Evolutionary conservation across 257 asterid species (phyloP).

Genomic region (Ophiorrhiza pumila): DNA sequence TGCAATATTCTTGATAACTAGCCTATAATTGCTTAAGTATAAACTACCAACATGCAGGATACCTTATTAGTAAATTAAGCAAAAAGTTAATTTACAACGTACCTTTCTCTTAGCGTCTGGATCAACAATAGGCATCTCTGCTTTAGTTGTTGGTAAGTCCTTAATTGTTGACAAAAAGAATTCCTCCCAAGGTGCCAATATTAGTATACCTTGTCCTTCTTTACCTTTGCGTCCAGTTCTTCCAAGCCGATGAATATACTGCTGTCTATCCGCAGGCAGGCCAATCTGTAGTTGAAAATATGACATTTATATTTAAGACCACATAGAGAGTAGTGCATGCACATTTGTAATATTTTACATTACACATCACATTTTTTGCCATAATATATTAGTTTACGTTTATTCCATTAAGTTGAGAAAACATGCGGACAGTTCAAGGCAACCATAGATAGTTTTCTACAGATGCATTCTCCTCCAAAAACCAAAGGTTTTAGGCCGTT

Average conservation of each 20-base stretch:
- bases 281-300: slow-evolving; percentile 53
- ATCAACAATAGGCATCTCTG: slow-evolving; percentile 67
- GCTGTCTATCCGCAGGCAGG: slow-evolving; percentile 87
- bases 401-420: no score
- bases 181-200: slow-evolving; percentile 99
- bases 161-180: slow-evolving; percentile 70
- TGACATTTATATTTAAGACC: slow-evolving; percentile 5
- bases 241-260: slow-evolving; percentile 90
- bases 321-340: not conserved
- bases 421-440: no score
- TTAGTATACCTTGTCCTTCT: slow-evolving; percentile 82
- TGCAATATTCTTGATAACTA: not conserved
- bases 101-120: slow-evolving; percentile 82
- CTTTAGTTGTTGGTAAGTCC: slow-evolving; percentile 80
- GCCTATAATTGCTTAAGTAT: not conserved
- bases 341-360: not conserved
- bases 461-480: no score
- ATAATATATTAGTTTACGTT: no score
- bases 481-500: no score
- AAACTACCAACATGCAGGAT: not conserved
- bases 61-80: not conserved
- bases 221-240: slow-evolving; percentile 97
- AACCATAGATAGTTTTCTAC: no score
- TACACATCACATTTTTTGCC: not conserved
- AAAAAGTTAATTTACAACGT: not conserved